Conservation (phyloP, 495 filamentous ascomycete genomes). For the Filosporella fistucella region DNA sequence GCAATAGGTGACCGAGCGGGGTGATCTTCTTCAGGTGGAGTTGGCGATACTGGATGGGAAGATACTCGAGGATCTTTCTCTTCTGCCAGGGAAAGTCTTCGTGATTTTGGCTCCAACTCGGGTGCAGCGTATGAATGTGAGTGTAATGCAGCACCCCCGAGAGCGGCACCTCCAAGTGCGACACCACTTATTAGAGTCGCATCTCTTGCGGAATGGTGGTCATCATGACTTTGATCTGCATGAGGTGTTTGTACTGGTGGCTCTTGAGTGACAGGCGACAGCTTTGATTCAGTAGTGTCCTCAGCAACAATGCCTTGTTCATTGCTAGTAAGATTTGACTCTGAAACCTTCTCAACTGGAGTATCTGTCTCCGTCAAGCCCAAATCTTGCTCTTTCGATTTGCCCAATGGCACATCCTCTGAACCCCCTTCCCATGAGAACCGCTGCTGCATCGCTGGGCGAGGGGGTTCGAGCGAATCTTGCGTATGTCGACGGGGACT, state of each 20-base stretch:
- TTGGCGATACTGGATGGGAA: slow-evolving; percentile 24
- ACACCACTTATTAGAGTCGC: no score
- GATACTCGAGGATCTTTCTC: slow-evolving; percentile 35
- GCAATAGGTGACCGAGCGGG: slow-evolving; percentile 25
- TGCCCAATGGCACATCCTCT: slow-evolving; percentile 22
- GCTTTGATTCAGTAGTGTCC: no score
- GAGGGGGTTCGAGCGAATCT: neutral
- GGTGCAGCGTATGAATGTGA: neutral
- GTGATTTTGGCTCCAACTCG: no score
- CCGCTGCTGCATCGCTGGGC: slow-evolving; percentile 19
- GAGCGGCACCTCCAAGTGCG: slow-evolving; percentile 8
- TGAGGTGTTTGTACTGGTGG: no score
- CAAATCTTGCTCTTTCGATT: no score
- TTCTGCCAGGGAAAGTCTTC: slow-evolving; percentile 33
- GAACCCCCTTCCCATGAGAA: slow-evolving; percentile 51
- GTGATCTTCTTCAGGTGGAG: slow-evolving; percentile 34
- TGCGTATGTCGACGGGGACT: neutral
- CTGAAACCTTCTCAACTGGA: no score
- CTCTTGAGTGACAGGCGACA: no score
- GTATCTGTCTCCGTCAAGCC: no score
- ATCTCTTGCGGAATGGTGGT: no score
- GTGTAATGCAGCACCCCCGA: neutral
- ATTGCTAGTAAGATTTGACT: no score
- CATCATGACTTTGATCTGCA: no score
- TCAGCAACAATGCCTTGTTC: no score